Base-by-base conservation (phyloP, 345 rosid species). In the Linum tenue region DNA sequence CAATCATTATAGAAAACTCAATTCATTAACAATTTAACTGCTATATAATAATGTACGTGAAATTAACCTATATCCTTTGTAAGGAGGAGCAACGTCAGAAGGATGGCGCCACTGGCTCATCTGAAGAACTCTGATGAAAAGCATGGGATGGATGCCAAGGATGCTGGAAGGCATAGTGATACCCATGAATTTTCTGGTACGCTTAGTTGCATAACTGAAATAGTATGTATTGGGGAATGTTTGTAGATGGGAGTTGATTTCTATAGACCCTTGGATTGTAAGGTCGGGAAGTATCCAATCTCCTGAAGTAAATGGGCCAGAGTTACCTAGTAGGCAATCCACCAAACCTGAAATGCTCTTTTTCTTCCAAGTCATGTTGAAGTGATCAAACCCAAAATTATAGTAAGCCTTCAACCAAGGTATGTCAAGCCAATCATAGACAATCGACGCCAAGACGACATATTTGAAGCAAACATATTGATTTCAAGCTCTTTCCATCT, bases 251-350 rank as follows among this genome's bases (percentile, higher is more conserved):
- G 72, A 50, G 51, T 94, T 94, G 63, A 86, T 71, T 70, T 56
- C 61, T 71, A 85, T 69, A 8, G 99, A 82, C 9, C 96, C 97
- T 74, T 94, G 92, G 72, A 94, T 83, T 4, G 99, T 88, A 62
- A 94, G 95, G 66, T 94, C 99, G 14, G 99, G 92, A 40, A 94
- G 83, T 64, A 94, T 85, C 99, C 99, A 94, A 67, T 94, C 99
- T 60, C 79, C 92, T 0, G 94, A 73, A 12, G 89, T 85, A 59
- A 90, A 85, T 31, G 99, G 99, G 2, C 99, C 97, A 5, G 84
- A 58, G 61, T 85, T 88, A 50, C 97, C 97, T 68, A 90, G 44
- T 0, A 94, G 87, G 42, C 78, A 79, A 65, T 88, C 81, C 1
- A 83, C 67, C 8, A 95, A 87, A 61, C 99, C 96, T 56, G 77